Evolutionary conservation across 768 basidiomycete species (phyloP).

Genomic region (Saitozyma sp.): DNA sequence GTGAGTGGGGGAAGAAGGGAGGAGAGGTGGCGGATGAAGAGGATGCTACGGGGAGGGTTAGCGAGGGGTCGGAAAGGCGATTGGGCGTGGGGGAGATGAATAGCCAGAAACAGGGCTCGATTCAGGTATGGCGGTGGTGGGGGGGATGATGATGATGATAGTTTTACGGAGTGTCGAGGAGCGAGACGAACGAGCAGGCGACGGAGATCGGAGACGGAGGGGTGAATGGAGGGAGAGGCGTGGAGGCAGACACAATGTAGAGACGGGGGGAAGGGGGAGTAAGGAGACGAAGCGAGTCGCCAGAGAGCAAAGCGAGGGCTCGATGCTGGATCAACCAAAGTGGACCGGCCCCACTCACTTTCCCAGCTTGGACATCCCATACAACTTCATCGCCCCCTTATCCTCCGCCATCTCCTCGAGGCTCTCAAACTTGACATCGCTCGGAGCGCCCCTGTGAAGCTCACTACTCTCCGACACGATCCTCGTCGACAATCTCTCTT

Average conservation of each 20-base stretch:
- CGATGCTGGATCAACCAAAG: background rate
- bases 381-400: slow-evolving; percentile 38
- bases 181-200: no score
- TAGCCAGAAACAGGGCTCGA: background rate
- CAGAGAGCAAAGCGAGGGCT: background rate
- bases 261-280: background rate
- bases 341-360: slow-evolving; percentile 29
- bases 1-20: slow-evolving; percentile 37
- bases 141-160: background rate
- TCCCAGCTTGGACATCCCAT: slow-evolving; percentile 45
- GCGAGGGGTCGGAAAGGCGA: no score
- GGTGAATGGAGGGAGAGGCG: background rate
- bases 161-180: background rate
- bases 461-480: slow-evolving; percentile 47
- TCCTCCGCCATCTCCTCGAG: slow-evolving; percentile 43
- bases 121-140: background rate
- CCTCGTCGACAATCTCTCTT: slow-evolving; percentile 33
- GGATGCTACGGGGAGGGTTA: slow-evolving; percentile 22
- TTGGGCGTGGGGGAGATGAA: no score
- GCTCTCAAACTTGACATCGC: slow-evolving; percentile 43
- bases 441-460: slow-evolving; percentile 37
- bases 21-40: slow-evolving; percentile 47
- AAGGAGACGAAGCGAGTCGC: background rate
- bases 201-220: background rate
- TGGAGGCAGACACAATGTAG: background rate